phyloP scores from a whole-genome alignment of 2,329 filamentous ascomycete genomes.

The Pezicula neosporulosa region DNA sequence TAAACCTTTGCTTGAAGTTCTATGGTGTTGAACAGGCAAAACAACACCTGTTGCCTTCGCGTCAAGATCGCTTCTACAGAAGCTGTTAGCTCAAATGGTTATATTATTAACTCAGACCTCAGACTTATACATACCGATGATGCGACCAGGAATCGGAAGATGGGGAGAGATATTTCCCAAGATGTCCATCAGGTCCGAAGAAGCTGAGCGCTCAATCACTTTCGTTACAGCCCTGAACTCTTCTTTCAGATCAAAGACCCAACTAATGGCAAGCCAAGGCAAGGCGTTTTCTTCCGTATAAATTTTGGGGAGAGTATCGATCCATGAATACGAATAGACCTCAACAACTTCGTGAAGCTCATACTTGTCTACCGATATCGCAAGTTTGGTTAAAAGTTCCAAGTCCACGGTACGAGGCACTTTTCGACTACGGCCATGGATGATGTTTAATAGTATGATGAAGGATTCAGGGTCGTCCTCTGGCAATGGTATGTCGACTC shows the following conservation, averaged over 20 bases:
- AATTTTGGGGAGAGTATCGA: neutral
- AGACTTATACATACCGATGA: no score
- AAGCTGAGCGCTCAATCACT: neutral
- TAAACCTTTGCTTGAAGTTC: no score
- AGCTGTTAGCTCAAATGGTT: no score
- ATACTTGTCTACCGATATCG: slow-evolving; percentile 23
- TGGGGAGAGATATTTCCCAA: no score
- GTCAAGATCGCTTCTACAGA: no score
- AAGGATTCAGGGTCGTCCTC: slow-evolving; percentile 27
- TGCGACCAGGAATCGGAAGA: no score
- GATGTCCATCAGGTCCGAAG: no score
- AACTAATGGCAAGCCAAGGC: neutral
- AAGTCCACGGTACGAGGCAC: slow-evolving; percentile 20
- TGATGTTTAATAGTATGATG: slow-evolving; percentile 25
- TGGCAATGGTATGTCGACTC: slow-evolving; percentile 19
- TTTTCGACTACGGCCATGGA: slow-evolving; percentile 21
- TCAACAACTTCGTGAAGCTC: slow-evolving; percentile 2
- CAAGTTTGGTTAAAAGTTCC: slow-evolving; percentile 21
- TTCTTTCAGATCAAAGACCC: neutral
- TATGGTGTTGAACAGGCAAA: no score
- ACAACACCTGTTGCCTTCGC: no score
- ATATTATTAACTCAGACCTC: no score
- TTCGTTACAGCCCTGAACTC: neutral
- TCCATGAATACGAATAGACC: slow-evolving; percentile 1
- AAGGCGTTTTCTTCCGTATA: neutral